Base-by-base conservation (phyloP, 192 early-diverging fungal genomes). In the Podila clonocystis region DNA sequence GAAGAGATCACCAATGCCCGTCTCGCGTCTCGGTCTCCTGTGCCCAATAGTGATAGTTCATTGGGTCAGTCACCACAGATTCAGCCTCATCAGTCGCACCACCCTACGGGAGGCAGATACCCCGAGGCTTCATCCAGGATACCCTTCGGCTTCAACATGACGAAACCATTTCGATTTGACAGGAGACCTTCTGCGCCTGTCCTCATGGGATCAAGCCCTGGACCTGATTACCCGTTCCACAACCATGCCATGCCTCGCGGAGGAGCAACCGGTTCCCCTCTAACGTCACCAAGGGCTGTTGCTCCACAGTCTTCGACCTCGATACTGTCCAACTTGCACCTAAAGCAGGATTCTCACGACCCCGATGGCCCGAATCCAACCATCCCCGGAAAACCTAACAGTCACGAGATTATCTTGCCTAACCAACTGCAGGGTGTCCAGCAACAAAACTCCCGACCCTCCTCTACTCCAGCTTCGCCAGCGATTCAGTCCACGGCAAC, bases 171-270 rank as follows among this genome's bases (percentile, higher is more conserved):
- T 34, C 45, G 62, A 36, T 50, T 69, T 24, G 77, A 80, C 49
- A 57, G 77, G 29, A 57, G 77, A 45, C 77, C 77, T 2, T 80
- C 77, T 1, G 77, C 77, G 59, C 77, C 77, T 22, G 68, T 80
- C 24, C 28, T 73, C 36, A 64, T 73, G 66, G 62, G 77, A 0
- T 69, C 77, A 11, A 41, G 58, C 13, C 70, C 67, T 2, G 71
- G 77, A 11, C 62, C 70, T 1, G 77, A 80, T 2, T 68, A 73
- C 33, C 61, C 65, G 28, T 70, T 63, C 68, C 48, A 69, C 31
- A 72, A 73, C 49, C 70, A 62, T 22, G 41, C 13, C 13, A 30
- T 67, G 65, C 7, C 38, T 26, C 77, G 77, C 13, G 70, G 70
- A 7, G n/a, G 57, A 31, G 38, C 24, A 5, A 61, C 26, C 41